Evolutionary conservation across 192 early-diverging fungal genomes (phyloP), one percentile per base, ranked within the genome.

Genomic region (Oehlia diaphana): DNA sequence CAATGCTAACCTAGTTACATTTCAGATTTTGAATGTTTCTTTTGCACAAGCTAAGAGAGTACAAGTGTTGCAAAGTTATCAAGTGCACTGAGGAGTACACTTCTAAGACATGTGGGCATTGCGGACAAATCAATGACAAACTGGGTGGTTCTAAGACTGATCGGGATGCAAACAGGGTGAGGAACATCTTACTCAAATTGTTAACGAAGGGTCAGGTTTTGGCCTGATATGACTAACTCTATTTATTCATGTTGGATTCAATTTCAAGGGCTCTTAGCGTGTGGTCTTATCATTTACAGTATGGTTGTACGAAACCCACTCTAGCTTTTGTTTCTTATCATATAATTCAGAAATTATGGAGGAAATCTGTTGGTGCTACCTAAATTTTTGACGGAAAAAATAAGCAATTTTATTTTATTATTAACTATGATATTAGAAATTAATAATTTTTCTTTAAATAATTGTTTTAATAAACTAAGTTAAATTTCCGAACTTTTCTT

Each of bases 21-120:
- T 72, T 44, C 39, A 72, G 70, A 16, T 72, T 72, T 50, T 8
- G 16, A 50, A 72, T 72, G 14, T 72, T 72, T 50, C 6, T 72
- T 3, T 21, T 13, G 39, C 42, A 72, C 23, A 72, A 72, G 13
- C 19, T 23, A 44, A 44, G 70, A 14, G 70, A 31, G 31, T 72
- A n/a, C 39, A 16, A 16, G 4, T 6, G 3, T 44, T 44, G 70
- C 35, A 72, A 16, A 19, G 19, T 72, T 2, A 44, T 72, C 10
- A 12, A 44, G 16, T 72, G 16, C 10, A 72, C 35, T 10, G 3
- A 72, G 19, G 70, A 50, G 21, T 72, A 72, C 37, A 72, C 39
- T 5, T 72, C 70, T 9, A 47, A 47, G 14, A 72, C 70, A 4
- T 72, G 70, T 26, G 70, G 39, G 9, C 7, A 50, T 16, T 72